Evolutionary conservation across 768 basidiomycete species (phyloP).

Genomic region (Boletus rubescentipes): DNA sequence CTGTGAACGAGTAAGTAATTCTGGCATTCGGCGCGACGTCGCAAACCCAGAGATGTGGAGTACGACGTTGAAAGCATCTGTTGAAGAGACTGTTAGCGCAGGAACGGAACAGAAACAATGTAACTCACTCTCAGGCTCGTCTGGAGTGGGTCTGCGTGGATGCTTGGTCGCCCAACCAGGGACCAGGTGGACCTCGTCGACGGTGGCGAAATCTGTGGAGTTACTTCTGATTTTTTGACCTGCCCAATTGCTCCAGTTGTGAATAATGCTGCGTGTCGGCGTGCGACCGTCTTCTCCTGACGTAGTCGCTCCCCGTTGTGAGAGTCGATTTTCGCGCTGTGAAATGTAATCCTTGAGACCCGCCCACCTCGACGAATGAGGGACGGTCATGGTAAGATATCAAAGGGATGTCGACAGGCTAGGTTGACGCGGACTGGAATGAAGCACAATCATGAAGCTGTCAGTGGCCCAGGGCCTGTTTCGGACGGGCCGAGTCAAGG

Average conservation of each 20-base stretch:
- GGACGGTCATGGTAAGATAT: constrained; percentile 19
- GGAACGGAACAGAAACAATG: not conserved
- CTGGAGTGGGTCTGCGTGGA: constrained; percentile 32
- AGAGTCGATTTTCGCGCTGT: constrained; percentile 40
- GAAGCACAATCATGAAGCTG: constrained; percentile 13
- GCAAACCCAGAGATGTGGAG: constrained; percentile 80
- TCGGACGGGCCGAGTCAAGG: no score
- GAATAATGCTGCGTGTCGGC: constrained; percentile 27
- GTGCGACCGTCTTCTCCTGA: constrained; percentile 23
- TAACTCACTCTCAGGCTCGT: constrained; percentile 28
- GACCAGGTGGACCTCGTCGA: constrained; percentile 60
- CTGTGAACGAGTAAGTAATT: constrained; percentile 69
- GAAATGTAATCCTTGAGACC: constrained; percentile 52
- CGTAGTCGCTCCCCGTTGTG: constrained; percentile 15
- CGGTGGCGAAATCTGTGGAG: constrained; percentile 19
- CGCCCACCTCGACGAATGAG: constrained; percentile 34
- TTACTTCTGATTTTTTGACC: constrained; percentile 50
- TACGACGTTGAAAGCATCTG: constrained; percentile 66
- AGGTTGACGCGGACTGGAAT: constrained; percentile 4
- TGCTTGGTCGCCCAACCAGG: constrained; percentile 78
- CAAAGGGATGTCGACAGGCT: not conserved
- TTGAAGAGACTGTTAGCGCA: not conserved
- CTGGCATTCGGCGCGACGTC: constrained; percentile 54
- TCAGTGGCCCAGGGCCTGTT: not conserved
- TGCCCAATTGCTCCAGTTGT: constrained; percentile 64